A percentile compares a stretch with the other conserved stretches of the same genome.
Evolutionary conservation across 2,329 filamentous ascomycete species (phyloP).

Genomic region (Ophiocordyceps sinensis): DNA sequence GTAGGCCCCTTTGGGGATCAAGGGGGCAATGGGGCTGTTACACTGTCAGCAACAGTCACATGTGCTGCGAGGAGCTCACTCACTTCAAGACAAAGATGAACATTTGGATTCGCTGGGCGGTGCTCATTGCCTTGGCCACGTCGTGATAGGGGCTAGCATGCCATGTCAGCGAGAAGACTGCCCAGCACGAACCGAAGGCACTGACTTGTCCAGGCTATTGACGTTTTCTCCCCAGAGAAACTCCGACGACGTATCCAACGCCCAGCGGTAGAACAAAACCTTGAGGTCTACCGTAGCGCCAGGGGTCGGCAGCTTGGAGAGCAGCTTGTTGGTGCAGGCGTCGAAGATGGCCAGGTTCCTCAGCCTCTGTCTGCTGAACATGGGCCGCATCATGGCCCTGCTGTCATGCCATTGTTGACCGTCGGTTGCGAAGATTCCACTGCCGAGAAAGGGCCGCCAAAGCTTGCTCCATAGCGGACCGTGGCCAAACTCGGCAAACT

Average conservation of each 20-base stretch:
- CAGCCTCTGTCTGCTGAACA: no score
- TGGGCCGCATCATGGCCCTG: no score
- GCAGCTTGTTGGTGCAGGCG: no score
- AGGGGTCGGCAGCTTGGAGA: no score
- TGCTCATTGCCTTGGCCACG: constrained; percentile 56
- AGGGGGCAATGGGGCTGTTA: constrained; percentile 40
- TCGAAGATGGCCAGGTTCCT: no score
- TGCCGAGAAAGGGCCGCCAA: no score
- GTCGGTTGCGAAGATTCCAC: no score
- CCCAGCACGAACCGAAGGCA: no score
- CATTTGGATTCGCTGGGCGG: constrained; percentile 54
- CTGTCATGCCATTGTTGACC: no score
- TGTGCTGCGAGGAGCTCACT: constrained; percentile 2
- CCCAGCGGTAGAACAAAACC: constrained; percentile 53
- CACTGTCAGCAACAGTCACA: background rate
- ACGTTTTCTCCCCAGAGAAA: constrained; percentile 51
- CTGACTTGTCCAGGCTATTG: constrained; percentile 26
- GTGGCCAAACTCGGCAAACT: no score
- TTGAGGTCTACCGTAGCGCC: no score
- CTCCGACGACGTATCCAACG: constrained; percentile 52
- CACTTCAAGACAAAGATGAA: constrained; percentile 37
- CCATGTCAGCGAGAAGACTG: background rate
- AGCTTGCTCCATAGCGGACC: no score
- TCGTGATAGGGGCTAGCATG: constrained; percentile 31
- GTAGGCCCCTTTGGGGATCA: constrained; percentile 54